These are phyloP conservation scores for Debaryomycetaceae sp. DNA, from an alignment of 1,139 yeast species.

Conservation along the genomic window DNA sequence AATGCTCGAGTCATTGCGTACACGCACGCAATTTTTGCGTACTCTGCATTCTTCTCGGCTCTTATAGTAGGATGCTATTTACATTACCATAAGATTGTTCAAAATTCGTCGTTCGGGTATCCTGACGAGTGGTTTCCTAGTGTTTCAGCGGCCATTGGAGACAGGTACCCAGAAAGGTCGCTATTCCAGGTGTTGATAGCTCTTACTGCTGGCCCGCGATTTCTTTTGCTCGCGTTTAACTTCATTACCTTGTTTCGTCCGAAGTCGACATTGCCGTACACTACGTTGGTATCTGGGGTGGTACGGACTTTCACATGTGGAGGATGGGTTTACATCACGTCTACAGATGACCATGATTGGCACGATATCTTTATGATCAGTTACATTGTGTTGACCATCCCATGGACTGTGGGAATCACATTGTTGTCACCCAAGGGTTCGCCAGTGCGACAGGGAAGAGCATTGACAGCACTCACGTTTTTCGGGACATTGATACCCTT, in stretches of 20 bases:
- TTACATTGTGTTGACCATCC: conserved; percentile 82
- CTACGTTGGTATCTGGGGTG: conserved; percentile 56
- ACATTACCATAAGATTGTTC: conserved; percentile 83
- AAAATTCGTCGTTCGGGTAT: conserved; percentile 80
- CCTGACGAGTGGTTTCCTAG: conserved; percentile 99
- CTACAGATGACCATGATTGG: conserved; percentile 94
- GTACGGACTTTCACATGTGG: conserved; percentile 92
- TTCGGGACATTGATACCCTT: conserved; percentile 75
- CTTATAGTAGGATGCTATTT: conserved; percentile 66
- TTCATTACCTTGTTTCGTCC: conserved; percentile 42
- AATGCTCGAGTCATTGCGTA: conserved; percentile 66
- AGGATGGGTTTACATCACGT: conserved; percentile 97
- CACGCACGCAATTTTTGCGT: conserved; percentile 70
- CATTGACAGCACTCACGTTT: conserved; percentile 54
- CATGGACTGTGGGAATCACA: conserved; percentile 77
- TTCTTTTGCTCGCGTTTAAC: conserved; percentile 62
- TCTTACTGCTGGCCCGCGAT: conserved; percentile 82
- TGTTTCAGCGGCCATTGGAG: conserved; percentile 96
- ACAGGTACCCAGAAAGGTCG: conserved; percentile 92
- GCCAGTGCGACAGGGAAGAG: conserved; percentile 50
- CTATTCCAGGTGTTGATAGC: conserved; percentile 84
- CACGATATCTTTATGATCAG: conserved; percentile 94
- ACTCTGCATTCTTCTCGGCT: conserved; percentile 71
- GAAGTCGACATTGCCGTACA: conserved; percentile 39
- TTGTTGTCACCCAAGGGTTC: conserved; percentile 49